phyloP scores from a whole-genome alignment of 306 rosid genomes.

The Arachis stenosperma region DNA sequence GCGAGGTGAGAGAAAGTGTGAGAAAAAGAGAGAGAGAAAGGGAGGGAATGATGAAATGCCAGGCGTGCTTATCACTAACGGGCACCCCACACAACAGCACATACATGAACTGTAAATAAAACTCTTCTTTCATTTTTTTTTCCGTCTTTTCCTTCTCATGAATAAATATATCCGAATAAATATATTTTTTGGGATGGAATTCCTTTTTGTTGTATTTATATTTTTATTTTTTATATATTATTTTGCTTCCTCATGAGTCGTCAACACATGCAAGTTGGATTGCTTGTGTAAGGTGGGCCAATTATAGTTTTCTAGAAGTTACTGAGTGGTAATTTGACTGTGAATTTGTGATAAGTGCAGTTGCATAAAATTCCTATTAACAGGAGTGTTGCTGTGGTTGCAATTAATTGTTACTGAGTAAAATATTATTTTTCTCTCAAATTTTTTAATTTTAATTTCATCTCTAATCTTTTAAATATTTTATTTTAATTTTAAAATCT shows the following conservation, averaged over 20 bases:
- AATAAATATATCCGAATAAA: neutral
- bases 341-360: too few species aligned
- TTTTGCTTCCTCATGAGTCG: neutral
- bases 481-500: too few species aligned
- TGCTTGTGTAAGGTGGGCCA: neutral
- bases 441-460: too few species aligned
- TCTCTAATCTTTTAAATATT: too few species aligned
- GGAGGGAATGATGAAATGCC: conserved; percentile 96
- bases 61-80: conserved; percentile 99
- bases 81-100: conserved; percentile 62
- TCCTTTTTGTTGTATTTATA: neutral
- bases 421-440: too few species aligned
- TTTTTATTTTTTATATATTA: neutral
- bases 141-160: neutral
- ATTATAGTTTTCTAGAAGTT: neutral
- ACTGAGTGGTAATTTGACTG: neutral
- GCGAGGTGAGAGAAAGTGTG: conserved; percentile 18
- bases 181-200: neutral
- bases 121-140: conserved; percentile 2
- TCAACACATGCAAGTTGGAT: conserved; percentile 2
- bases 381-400: too few species aligned
- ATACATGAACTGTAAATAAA: conserved; percentile 64
- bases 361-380: too few species aligned
- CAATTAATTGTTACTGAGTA: too few species aligned
- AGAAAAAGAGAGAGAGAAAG: conserved; percentile 32